Evolutionary conservation across 1,284 basidiomycete genomes (phyloP).

Genomic region (Heterobasidion irregulare): DNA sequence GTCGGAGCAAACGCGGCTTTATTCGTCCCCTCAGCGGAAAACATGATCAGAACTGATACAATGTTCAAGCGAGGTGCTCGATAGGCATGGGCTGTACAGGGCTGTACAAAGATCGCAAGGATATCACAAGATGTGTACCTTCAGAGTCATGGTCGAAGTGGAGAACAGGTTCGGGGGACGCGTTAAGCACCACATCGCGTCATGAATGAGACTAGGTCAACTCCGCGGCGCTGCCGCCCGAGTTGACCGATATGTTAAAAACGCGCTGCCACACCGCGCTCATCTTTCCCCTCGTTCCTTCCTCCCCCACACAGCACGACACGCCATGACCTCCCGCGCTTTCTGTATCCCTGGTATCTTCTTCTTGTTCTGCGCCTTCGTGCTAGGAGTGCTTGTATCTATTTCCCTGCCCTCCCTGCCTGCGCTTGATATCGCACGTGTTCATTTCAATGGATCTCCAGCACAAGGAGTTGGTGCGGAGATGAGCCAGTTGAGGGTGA

Average conservation of each 20-base stretch:
- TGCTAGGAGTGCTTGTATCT: slow-evolving; percentile 58
- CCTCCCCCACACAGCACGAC: not conserved
- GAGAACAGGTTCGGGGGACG: too few species aligned
- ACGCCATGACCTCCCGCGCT: slow-evolving; percentile 28
- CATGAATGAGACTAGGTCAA: too few species aligned
- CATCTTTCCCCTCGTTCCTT: not conserved
- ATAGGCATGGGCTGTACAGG: too few species aligned
- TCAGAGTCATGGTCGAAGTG: too few species aligned
- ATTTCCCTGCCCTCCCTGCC: slow-evolving; percentile 62
- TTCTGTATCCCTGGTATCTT: slow-evolving; percentile 60
- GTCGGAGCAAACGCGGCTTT: too few species aligned
- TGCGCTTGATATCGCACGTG: slow-evolving; percentile 55
- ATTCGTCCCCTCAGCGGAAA: too few species aligned
- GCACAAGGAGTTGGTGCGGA: slow-evolving; percentile 18
- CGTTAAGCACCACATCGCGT: too few species aligned
- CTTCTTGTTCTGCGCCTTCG: slow-evolving; percentile 54
- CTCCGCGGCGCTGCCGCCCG: too few species aligned
- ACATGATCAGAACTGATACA: too few species aligned
- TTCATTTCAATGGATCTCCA: slow-evolving; percentile 31
- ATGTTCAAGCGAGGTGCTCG: too few species aligned
- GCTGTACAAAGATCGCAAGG: too few species aligned
- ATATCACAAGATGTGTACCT: too few species aligned
- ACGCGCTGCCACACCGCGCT: not conserved
- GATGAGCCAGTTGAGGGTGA: slow-evolving; percentile 45
- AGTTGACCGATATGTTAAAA: not conserved